Percentiles rank a stretch among this genome's conserved stretches.
Evolutionary conservation across 2,329 filamentous ascomycete genomes (phyloP).

Genomic region (Penicillium sp.): DNA sequence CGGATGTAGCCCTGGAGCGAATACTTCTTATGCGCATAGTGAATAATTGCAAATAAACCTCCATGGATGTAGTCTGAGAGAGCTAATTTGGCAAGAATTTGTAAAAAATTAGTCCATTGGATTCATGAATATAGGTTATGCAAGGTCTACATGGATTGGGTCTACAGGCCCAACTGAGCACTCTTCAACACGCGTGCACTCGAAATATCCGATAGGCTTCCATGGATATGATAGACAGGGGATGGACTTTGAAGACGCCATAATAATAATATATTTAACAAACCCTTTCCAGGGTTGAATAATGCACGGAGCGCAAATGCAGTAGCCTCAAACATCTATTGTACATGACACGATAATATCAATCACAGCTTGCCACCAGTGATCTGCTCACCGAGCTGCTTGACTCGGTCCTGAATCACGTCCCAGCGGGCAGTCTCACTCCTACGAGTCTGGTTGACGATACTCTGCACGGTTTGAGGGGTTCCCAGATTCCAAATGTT

Average conservation of each 20-base stretch:
- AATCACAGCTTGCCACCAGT: slow-evolving; percentile 63
- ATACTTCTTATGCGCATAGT: neutral
- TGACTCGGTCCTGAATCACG: slow-evolving; percentile 58
- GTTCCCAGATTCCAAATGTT: slow-evolving; percentile 54
- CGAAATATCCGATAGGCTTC: neutral
- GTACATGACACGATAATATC: slow-evolving; percentile 20
- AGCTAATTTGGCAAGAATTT: neutral
- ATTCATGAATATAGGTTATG: too few species aligned
- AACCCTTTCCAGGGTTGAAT: neutral
- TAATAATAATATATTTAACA: slow-evolving; percentile 1
- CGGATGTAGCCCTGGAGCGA: too few species aligned
- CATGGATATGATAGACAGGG: neutral
- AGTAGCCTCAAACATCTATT: slow-evolving; percentile 23
- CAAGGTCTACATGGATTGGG: too few species aligned
- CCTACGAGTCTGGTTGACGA: slow-evolving; percentile 32
- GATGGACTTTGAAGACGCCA: neutral
- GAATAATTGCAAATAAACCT: neutral
- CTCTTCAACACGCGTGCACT: neutral
- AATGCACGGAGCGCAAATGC: slow-evolving; percentile 15
- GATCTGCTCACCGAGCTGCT: slow-evolving; percentile 64
- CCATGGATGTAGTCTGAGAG: neutral
- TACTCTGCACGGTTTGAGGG: slow-evolving; percentile 43
- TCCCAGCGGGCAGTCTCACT: slow-evolving; percentile 38
- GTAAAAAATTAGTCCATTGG: too few species aligned
- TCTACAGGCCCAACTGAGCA: too few species aligned